phyloP scores from a whole-genome alignment of 371 early-diverging fungal species.

The Choanephora cucurbitarum region DNA sequence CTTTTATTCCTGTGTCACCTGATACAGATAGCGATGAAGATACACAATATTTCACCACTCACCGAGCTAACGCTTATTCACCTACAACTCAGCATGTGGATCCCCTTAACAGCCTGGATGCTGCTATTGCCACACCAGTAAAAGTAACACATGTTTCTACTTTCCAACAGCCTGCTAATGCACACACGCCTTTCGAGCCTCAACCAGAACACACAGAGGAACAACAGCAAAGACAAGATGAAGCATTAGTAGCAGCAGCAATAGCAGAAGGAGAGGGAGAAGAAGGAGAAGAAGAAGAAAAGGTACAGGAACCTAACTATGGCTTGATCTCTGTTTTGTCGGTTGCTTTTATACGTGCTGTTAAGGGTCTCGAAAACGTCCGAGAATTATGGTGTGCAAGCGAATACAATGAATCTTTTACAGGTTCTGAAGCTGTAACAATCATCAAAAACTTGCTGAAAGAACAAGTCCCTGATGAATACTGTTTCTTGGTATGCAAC shows the following conservation, averaged over 20 bases:
- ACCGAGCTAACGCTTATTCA: not conserved
- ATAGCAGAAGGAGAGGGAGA: not conserved
- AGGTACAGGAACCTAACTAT: constrained; percentile 20
- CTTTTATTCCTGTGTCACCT: constrained; percentile 36
- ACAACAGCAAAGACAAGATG: not conserved
- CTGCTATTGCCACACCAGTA: not conserved
- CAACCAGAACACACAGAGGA: constrained; percentile 6
- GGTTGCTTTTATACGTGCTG: constrained; percentile 19
- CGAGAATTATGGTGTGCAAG: constrained; percentile 38
- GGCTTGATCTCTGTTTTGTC: constrained; percentile 34
- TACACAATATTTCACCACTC: constrained; percentile 3
- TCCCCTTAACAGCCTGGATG: not conserved
- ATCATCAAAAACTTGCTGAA: constrained; percentile 24
- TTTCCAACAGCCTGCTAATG: not conserved
- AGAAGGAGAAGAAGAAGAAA: not conserved
- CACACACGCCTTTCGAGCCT: not conserved
- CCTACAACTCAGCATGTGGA: not conserved
- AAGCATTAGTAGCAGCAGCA: not conserved
- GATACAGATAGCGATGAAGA: constrained; percentile 32
- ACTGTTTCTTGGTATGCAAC: constrained; percentile 25
- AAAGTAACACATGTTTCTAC: not conserved
- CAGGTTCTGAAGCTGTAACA: constrained; percentile 35
- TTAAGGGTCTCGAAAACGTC: constrained; percentile 28
- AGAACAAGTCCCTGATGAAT: constrained; percentile 24
- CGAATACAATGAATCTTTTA: constrained; percentile 41